phyloP scores from a whole-genome alignment of 495 filamentous ascomycete species.

The Gamarada debralockiae region DNA sequence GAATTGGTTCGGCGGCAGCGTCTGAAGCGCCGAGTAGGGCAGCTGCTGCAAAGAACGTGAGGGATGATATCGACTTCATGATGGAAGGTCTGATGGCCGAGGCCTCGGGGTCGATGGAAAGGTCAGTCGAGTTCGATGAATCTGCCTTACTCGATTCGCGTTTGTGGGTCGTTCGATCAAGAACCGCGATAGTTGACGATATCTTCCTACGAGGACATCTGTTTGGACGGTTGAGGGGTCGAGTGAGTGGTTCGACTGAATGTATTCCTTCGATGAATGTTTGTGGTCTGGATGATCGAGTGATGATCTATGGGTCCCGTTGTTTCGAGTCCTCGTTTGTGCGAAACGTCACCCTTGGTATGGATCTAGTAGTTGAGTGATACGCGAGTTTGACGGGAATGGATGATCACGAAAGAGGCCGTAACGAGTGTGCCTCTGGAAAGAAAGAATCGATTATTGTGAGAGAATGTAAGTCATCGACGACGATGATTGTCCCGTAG shows the following conservation, averaged over 20 bases:
- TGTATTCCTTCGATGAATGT: too few species aligned
- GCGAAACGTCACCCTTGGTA: not conserved
- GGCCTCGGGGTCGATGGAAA: conserved; percentile 9
- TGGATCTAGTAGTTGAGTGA: not conserved
- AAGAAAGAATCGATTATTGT: not conserved
- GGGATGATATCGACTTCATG: conserved; percentile 21
- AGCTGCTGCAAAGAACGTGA: conserved; percentile 2
- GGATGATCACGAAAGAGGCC: conserved; percentile 13
- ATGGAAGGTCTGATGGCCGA: conserved; percentile 14
- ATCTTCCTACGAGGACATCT: not conserved
- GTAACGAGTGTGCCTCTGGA: conserved; percentile 25
- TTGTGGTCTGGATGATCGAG: not conserved
- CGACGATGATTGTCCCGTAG: conserved; percentile 6
- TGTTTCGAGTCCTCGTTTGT: not conserved
- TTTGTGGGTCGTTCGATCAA: too few species aligned
- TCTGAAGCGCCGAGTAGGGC: conserved; percentile 5
- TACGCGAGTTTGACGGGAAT: not conserved
- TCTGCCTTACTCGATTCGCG: not conserved
- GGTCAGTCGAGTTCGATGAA: not conserved
- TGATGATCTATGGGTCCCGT: not conserved
- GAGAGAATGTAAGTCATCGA: conserved; percentile 15
- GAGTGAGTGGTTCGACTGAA: not conserved
- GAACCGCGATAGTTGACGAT: not conserved
- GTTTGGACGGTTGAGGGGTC: too few species aligned
- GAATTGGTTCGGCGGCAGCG: conserved; percentile 1